Conservation (phyloP, 2,329 filamentous ascomycete species). For the Chrysoporthe puriensis region DNA sequence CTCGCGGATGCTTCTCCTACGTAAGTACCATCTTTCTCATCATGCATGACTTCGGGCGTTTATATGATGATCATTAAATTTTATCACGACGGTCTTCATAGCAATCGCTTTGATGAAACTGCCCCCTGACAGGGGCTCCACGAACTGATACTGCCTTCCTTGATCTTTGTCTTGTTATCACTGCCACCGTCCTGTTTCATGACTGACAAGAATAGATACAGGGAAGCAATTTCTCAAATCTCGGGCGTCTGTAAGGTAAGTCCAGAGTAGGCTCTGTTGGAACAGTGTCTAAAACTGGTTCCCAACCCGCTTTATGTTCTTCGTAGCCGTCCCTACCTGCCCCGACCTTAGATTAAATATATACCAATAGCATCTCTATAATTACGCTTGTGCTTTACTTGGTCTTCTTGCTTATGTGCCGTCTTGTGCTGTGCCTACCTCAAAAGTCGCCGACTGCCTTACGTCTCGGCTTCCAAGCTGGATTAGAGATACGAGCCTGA, state of each 20-base stretch:
- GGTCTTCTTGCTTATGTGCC: neutral
- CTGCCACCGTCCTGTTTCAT: neutral
- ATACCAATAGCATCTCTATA: neutral
- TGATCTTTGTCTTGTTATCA: neutral
- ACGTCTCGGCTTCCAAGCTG: no score
- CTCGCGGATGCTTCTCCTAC: neutral
- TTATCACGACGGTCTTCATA: constrained; percentile 92
- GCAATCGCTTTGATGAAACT: constrained; percentile 77
- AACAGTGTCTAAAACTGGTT: neutral
- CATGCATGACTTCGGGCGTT: constrained; percentile 32
- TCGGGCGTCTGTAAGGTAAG: neutral
- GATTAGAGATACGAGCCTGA: no score
- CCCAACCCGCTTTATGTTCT: neutral
- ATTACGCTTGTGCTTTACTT: neutral
- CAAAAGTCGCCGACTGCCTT: no score
- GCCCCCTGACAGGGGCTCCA: constrained; percentile 72
- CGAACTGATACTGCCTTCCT: constrained; percentile 39
- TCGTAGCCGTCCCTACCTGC: neutral
- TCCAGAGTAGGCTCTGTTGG: neutral
- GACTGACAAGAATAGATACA: constrained; percentile 22
- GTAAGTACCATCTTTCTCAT: constrained; percentile 1
- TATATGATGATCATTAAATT: constrained; percentile 69
- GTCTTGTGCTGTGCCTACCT: neutral
- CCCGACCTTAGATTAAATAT: neutral
- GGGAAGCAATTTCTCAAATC: neutral